Base-by-base conservation (phyloP, 208 protist genomes). In the Crithidia fasciculata region DNA sequence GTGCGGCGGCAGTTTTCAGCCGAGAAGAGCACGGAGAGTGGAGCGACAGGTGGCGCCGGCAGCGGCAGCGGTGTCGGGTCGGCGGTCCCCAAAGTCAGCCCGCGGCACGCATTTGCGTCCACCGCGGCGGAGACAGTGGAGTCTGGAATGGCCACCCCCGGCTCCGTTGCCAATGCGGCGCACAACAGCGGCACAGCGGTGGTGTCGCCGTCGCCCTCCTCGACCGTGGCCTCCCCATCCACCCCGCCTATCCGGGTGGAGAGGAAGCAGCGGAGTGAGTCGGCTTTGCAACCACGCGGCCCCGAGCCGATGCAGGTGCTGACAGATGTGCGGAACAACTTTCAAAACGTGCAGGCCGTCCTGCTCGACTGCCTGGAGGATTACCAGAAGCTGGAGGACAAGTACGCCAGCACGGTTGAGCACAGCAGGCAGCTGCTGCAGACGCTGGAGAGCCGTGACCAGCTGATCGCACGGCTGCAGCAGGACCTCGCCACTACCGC, bases 351-450 rank as follows among this genome's bases (percentile, higher is more conserved):
- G 36, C 74, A 72, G 12, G 54, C 64, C 10, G 70, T 65, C 37
- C 45, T 79, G 37, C 67, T 79, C 18, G 74, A 41, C n/a, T 79
- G 74, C 61, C 54, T 79, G 10, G 74, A 62, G n/a, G 74, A 79
- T 49, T 79, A 79, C 60, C 45, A 69, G 47, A n/a, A 69, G 61
- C 67, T 79, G 53, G 74, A 79, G 54, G 59, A 79, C 41, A 79
- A 79, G 53, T 79, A 79, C 67, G 45, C 53, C 43, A 73, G 70
- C 37, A 79, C 74, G 7, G 74, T 79, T 13, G 74, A 79, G 60
- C 66, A 79, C 57, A 79, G 74, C 59, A 61, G 39, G 8, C 74
- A 68, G 67, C 67, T 79, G 3, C 53, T 79, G 67, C 52, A 70
- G 18, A 74, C 67, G 15, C 56, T 79, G 39, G 67, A 69, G 45